Evolutionary conservation across 192 early-diverging fungal genomes (phyloP), one percentile per base, ranked within the genome.

Genomic region (Entophlyctis luteolus): DNA sequence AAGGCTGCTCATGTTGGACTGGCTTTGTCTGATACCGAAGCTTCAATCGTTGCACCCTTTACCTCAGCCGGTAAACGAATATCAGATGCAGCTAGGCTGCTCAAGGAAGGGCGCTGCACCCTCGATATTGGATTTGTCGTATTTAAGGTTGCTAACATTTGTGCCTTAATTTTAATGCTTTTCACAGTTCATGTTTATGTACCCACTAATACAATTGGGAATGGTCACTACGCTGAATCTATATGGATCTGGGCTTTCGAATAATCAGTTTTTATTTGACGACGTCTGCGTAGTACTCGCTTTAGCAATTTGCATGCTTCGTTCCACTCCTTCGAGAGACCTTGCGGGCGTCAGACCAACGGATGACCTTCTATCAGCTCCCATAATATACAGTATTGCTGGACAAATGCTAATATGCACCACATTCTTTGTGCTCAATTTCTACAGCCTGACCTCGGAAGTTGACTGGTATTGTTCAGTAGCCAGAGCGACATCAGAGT

Each of bases 31-130:
- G 86, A 88, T 60, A 79, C 90, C 20, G 92, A 93, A 67, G 90
- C 90, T 8, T 91, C 89, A 25, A 91, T 93, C 49, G 88, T 93
- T 8, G 87, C 92, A n/a, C 92, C 90, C 39, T 93, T 93, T 68
- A 90, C 89, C 38, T 84, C 84, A 38, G 83, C 68, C 39, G 62
- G 75, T 47, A 81, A 83, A 63, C 80, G 78, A 22, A 75, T 92
- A 0, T 18, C 67, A 4, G 77, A 79, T 59, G 65, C 72, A 10
- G 81, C 89, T 25, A 73, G 79, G 65, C 81, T 93, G 18, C 49
- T 93, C 33, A 72, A 78, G 49, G 84, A 93, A 77, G 92, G 92
- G 1, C 80, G 92, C 0, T 80, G 91, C 35, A 89, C 86, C 20
- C 72, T 93, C 50, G 90, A 91, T 27, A 89, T 89, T 20, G 85